Base-by-base conservation (phyloP, 176 grass and related monocot species). In the Olyra latifolia region DNA sequence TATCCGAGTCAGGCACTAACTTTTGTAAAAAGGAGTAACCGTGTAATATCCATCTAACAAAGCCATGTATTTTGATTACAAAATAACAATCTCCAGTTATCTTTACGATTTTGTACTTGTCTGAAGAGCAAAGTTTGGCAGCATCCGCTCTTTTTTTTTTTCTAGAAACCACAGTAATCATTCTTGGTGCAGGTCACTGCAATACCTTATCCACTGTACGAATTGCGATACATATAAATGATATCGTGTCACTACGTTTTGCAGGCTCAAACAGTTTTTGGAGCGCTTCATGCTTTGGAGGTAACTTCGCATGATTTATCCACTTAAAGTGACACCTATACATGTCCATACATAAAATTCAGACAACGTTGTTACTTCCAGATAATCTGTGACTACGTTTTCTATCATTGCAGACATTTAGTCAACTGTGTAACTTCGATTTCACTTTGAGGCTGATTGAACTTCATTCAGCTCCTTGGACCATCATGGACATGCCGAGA, bases 241-340 rank as follows among this genome's bases (percentile, higher is more conserved):
- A 74, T 59, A 16, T 23, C 12, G 49, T 7, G 20, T 78, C 19
- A 35, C 44, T 66, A 39, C 71, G 58, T 87, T 83, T 89, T 94
- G 53, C 86, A 98, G 95, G 90, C 95, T 74, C 86, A 93, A 70
- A 98, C 95, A 79, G 81, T 98, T 76, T 95, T 58, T 24, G 95
- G 95, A 62, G 95, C 88, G 19, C 80, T 98, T 86, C 92, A 95
- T 74, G 95, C 90, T 52, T 89, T 95, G 20, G 82, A 98, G 92
- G 95, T 98, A 93, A 92, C 3, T 55, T 91, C 4, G 30, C 64
- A 57, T 14, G 16, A 74, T 47, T 28, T 46, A 75, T 69, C 13
- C 35, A 62, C 60, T 27, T 23, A 15, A 80, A 29, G 53, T 14
- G 66, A 66, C 68, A 23, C 27, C 17, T 28, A 20, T 19, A 19